Evolutionary conservation across 164 flowering plant genomes (phyloP).

Genomic region (Kalanchoe fedtschenkoi): DNA sequence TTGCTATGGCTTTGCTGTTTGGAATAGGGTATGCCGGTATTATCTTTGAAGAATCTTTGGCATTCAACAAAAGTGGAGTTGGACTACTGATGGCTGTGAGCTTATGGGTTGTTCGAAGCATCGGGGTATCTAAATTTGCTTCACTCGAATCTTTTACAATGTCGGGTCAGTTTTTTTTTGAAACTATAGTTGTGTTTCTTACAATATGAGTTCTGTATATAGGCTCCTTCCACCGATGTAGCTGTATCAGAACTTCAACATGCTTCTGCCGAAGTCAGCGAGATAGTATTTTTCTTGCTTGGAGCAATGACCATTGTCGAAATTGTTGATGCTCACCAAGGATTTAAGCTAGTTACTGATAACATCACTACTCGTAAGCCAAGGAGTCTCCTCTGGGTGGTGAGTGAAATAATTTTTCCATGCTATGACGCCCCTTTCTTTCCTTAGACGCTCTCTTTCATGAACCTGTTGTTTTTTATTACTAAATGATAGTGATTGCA

Average conservation of each 20-base stretch:
- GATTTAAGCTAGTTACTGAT: slow-evolving; percentile 92
- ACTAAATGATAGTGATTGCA: slow-evolving; percentile 24
- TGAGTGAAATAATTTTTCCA: slow-evolving; percentile 32
- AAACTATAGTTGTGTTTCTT: neutral
- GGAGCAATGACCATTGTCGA: slow-evolving; percentile 99
- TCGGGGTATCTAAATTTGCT: slow-evolving; percentile 46
- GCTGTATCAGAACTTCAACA: slow-evolving; percentile 73
- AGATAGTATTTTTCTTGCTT: slow-evolving; percentile 92
- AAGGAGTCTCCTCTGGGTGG: slow-evolving; percentile 93
- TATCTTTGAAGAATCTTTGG: slow-evolving; percentile 91
- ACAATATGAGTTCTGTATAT: slow-evolving; percentile 15
- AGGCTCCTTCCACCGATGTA: slow-evolving; percentile 94
- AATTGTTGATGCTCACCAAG: slow-evolving; percentile 98
- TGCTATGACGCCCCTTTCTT: too few relatives aligned
- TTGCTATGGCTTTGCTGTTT: slow-evolving; percentile 87
- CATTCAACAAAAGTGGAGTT: slow-evolving; percentile 97
- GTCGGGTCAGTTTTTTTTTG: too few relatives aligned
- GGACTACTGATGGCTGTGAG: slow-evolving; percentile 95
- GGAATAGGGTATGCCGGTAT: slow-evolving; percentile 91
- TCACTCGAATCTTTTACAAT: too few relatives aligned
- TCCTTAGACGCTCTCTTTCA: too few relatives aligned
- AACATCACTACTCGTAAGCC: slow-evolving; percentile 94
- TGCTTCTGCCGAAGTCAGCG: slow-evolving; percentile 96
- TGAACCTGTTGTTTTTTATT: neutral
- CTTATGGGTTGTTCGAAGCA: slow-evolving; percentile 87